Evolutionary conservation across 495 filamentous ascomycete genomes (phyloP), one percentile per base, ranked within the genome.

Genomic region (Aspergillus coremiiformis): DNA sequence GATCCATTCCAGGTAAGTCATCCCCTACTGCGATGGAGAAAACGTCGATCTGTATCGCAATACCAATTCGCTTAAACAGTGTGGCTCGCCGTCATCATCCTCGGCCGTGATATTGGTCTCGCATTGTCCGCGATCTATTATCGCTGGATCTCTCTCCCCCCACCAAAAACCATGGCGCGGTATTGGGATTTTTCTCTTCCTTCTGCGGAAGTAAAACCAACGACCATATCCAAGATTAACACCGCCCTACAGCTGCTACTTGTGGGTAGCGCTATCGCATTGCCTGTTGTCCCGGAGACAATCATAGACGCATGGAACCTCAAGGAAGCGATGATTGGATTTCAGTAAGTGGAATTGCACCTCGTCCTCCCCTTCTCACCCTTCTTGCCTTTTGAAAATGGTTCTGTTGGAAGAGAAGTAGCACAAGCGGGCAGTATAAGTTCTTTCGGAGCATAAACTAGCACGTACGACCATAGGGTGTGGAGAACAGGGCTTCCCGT

Each of bases 121-220:
- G 87, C 80, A n/a, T 76, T 95, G 3, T 83, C 90, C 8, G 93
- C 93, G 1, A 82, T 98, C 49, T 98, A 96, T 68, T 96, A 90
- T 62, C 84, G 93, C 30, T 98, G 88, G 81, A 93, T 95, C 44
- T 91, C 86, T 3, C 78, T 98, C 19, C 93, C 93, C 1, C 83
- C 86, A 0, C 93, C 93, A 5, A 96, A 96, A 68, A 97, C 93
- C 0, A 85, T 95, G 68, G 68, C 76, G 12, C 75, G 93, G n/a
- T 98, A 96, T 65, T 98, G 94, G 94, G 94, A 98, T 64, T 97
- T 97, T 59, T 87, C 84, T 10, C 79, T 98, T 15, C 93, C 93
- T 0, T 87, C 82, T 41, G 93, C 93, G 1, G 93, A 97, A 66
- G 93, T 98, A 4, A 85, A 85, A 56, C 93, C 93, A 0, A 98